Evolutionary conservation across 352 stramenopile genomes (phyloP).

Genomic region (Aphanomyces astaci): DNA sequence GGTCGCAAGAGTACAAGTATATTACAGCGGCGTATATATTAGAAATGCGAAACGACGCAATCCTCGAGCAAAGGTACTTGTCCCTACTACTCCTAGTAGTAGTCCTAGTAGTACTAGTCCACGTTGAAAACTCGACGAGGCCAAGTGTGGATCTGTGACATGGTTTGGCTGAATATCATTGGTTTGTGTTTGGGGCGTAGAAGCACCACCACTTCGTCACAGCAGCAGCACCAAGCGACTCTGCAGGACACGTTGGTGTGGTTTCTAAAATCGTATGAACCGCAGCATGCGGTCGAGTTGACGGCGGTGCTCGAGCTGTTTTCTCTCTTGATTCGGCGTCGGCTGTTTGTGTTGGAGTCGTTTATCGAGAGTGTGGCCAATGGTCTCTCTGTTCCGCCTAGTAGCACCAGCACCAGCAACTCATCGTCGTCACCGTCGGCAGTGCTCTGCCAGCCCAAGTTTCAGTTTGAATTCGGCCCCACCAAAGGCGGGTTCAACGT

Average conservation of each 20-base stretch:
- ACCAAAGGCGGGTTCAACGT: slow-evolving; percentile 68
- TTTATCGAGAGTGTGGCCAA: slow-evolving; percentile 1
- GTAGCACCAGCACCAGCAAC: no score
- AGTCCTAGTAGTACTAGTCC: slow-evolving; percentile 33
- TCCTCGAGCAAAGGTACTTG: slow-evolving; percentile 34
- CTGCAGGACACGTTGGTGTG: slow-evolving; percentile 65
- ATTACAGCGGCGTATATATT: slow-evolving; percentile 67
- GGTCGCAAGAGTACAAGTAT: slow-evolving; percentile 74
- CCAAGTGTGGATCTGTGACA: no score
- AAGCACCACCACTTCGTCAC: background rate
- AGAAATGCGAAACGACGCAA: slow-evolving; percentile 67
- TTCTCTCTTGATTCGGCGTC: slow-evolving; percentile 19
- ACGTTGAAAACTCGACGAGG: no score
- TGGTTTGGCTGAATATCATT: no score
- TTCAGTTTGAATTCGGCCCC: slow-evolving; percentile 74
- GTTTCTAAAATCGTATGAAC: slow-evolving; percentile 69
- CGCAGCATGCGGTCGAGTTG: slow-evolving; percentile 33
- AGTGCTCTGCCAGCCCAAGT: slow-evolving; percentile 56
- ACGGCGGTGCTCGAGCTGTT: slow-evolving; percentile 14
- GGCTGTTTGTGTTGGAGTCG: slow-evolving; percentile 12
- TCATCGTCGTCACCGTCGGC: background rate
- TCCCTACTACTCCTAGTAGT: background rate
- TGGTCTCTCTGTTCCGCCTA: no score
- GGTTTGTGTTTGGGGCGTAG: slow-evolving; percentile 1
- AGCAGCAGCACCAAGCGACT: background rate